phyloP scores from a whole-genome alignment of 1,284 basidiomycete genomes.

The Cryptococcus floricola region DNA sequence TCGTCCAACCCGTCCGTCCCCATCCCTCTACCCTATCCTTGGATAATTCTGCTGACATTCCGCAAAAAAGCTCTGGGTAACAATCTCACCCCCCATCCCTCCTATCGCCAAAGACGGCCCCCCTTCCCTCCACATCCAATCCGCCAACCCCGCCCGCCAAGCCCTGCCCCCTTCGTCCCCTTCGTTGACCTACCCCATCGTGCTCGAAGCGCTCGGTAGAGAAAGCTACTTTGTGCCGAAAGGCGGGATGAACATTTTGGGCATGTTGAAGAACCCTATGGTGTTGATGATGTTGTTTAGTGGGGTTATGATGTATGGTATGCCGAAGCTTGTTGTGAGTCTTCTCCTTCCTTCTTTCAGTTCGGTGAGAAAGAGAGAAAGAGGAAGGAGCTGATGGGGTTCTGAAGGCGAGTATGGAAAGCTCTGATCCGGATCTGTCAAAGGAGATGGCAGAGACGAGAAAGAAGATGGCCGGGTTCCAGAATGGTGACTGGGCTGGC shows the following conservation, averaged over 20 bases:
- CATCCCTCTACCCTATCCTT: background rate
- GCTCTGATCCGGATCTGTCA: slow-evolving; percentile 69
- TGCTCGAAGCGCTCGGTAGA: slow-evolving; percentile 56
- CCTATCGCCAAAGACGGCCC: background rate
- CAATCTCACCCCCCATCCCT: slow-evolving; percentile 11
- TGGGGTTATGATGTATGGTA: slow-evolving; percentile 66
- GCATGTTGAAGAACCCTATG: slow-evolving; percentile 82
- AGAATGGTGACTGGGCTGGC: slow-evolving; percentile 51
- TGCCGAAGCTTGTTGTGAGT: slow-evolving; percentile 74
- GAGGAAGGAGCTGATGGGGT: background rate
- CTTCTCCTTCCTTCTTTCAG: slow-evolving; percentile 2
- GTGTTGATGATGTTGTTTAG: slow-evolving; percentile 73
- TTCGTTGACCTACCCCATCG: slow-evolving; percentile 66
- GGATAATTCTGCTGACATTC: slow-evolving; percentile 2
- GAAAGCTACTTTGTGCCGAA: slow-evolving; percentile 67
- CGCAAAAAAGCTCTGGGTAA: slow-evolving; percentile 25
- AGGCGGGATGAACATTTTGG: slow-evolving; percentile 65
- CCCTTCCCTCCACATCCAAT: slow-evolving; percentile 52
- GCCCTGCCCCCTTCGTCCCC: slow-evolving; percentile 58
- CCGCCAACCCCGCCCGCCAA: slow-evolving; percentile 64
- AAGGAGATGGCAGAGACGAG: slow-evolving; percentile 68
- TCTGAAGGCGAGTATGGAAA: slow-evolving; percentile 21
- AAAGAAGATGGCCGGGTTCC: slow-evolving; percentile 58
- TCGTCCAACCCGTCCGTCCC: slow-evolving; percentile 25
- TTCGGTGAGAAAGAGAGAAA: background rate